These are phyloP conservation scores for Ustilago trichophora DNA, from an alignment of 1,284 basidiomycete genomes.

Conservation along the genomic window DNA sequence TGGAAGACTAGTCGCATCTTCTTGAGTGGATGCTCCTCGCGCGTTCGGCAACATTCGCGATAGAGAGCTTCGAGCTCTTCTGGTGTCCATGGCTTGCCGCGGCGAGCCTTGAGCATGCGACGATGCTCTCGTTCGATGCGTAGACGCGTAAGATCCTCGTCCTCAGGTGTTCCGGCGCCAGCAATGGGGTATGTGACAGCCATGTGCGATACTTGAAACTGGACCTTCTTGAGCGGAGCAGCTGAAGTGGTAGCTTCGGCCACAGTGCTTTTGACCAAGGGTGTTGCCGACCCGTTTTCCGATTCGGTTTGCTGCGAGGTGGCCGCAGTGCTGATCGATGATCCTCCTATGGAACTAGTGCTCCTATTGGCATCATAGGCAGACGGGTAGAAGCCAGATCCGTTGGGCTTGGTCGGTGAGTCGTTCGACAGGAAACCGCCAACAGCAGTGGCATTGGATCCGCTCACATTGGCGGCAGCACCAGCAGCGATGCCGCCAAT, in stretches of 20 bases:
- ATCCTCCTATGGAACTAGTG: constrained; percentile 4
- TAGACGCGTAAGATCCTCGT: constrained; percentile 57
- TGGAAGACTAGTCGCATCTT: constrained; percentile 61
- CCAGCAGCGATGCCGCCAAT: constrained; percentile 50
- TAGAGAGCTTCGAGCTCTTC: constrained; percentile 62
- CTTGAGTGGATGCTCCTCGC: constrained; percentile 62
- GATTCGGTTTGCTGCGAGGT: constrained; percentile 11
- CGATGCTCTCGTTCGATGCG: constrained; percentile 60
- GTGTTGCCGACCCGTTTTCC: constrained; percentile 1
- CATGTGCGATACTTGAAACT: constrained; percentile 60
- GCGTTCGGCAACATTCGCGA: constrained; percentile 62
- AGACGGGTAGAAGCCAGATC: neutral
- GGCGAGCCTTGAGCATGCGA: constrained; percentile 42
- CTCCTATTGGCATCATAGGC: constrained; percentile 6
- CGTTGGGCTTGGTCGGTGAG: constrained; percentile 11
- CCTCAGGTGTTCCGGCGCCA: constrained; percentile 52
- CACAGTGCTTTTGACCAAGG: constrained; percentile 23
- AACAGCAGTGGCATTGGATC: constrained; percentile 16
- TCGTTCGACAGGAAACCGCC: constrained; percentile 23
- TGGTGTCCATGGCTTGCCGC: constrained; percentile 49
- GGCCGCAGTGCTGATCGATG: constrained; percentile 1
- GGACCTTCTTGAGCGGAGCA: constrained; percentile 57
- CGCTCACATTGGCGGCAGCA: constrained; percentile 43
- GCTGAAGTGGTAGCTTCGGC: constrained; percentile 37
- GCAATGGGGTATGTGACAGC: constrained; percentile 63